A percentile compares a stretch with the other conserved stretches of the same genome.
These are phyloP conservation scores for Abelmoschus esculentus DNA, from an alignment of 345 rosid species.

Conservation along the genomic window DNA sequence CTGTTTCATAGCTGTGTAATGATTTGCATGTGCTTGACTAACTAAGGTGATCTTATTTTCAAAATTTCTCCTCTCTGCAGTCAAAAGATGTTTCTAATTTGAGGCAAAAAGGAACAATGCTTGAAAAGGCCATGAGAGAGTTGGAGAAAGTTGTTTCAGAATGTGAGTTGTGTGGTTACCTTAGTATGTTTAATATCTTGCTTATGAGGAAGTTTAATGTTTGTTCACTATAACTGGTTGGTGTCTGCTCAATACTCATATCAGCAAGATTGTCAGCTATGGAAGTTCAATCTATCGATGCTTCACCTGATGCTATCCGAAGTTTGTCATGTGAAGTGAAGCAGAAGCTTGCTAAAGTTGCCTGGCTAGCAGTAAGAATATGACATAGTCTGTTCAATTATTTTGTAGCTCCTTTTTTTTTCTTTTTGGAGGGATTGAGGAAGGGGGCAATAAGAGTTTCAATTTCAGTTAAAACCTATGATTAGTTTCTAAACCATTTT, in stretches of 20 bases:
- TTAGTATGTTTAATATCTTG: background rate
- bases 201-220: background rate
- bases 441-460: background rate
- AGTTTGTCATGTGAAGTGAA: slow-evolving; percentile 33
- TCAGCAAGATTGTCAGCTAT: slow-evolving; percentile 23
- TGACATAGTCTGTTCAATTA: background rate
- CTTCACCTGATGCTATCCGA: slow-evolving; percentile 22
- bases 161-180: slow-evolving; percentile 22
- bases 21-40: slow-evolving; percentile 6
- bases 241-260: background rate
- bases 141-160: slow-evolving; percentile 34
- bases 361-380: slow-evolving; percentile 26
- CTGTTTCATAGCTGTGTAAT: slow-evolving; percentile 1
- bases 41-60: slow-evolving; percentile 6
- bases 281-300: slow-evolving; percentile 25
- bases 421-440: background rate
- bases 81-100: slow-evolving; percentile 15
- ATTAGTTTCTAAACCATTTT: slow-evolving; percentile 1
- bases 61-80: slow-evolving; percentile 4
- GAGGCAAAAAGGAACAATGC: slow-evolving; percentile 23
- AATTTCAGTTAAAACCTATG: background rate
- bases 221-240: background rate
- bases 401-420: background rate
- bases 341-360: slow-evolving; percentile 43
- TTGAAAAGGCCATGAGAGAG: slow-evolving; percentile 36